Evolutionary conservation across 352 stramenopile genomes (phyloP).

Genomic region (Phytophthora lateralis): DNA sequence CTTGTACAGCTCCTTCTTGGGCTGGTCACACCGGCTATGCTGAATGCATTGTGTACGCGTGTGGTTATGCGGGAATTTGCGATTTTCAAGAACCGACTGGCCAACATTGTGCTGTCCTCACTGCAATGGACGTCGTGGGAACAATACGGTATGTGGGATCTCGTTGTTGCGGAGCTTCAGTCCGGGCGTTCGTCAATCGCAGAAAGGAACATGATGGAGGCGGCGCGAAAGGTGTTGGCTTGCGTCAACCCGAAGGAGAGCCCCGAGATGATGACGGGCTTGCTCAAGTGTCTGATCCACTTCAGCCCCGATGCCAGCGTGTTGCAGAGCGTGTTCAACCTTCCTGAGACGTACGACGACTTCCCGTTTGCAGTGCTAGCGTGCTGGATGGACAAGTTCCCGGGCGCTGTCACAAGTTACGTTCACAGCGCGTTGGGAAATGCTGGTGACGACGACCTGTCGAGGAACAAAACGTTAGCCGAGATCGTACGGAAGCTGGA

Average conservation of each 20-base stretch:
- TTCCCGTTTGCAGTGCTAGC: constrained; percentile 72
- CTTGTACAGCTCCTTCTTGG: constrained; percentile 72
- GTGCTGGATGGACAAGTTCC: constrained; percentile 76
- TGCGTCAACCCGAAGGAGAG: constrained; percentile 77
- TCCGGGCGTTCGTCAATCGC: constrained; percentile 34
- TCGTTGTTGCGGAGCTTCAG: constrained; percentile 73
- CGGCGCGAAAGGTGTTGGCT: constrained; percentile 74
- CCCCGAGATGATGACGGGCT: constrained; percentile 69
- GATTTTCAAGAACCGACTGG: constrained; percentile 70
- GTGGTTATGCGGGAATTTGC: constrained; percentile 80
- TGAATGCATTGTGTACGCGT: constrained; percentile 61
- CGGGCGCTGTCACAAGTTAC: constrained; percentile 60
- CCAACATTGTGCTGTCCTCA: constrained; percentile 76
- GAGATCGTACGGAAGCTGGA: constrained; percentile 72
- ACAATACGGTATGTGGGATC: constrained; percentile 81
- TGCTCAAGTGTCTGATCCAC: constrained; percentile 80
- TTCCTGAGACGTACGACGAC: constrained; percentile 61
- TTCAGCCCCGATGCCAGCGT: constrained; percentile 68
- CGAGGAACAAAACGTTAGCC: constrained; percentile 45
- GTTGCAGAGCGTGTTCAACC: constrained; percentile 81
- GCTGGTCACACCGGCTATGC: constrained; percentile 63
- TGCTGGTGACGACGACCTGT: constrained; percentile 17
- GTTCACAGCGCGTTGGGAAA: constrained; percentile 56
- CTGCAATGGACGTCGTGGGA: constrained; percentile 87
- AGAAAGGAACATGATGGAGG: constrained; percentile 70